Evolutionary conservation across 108 stramenopile species (phyloP), one percentile per base, ranked within the genome.

Genomic region (Nitzschia putrida): DNA sequence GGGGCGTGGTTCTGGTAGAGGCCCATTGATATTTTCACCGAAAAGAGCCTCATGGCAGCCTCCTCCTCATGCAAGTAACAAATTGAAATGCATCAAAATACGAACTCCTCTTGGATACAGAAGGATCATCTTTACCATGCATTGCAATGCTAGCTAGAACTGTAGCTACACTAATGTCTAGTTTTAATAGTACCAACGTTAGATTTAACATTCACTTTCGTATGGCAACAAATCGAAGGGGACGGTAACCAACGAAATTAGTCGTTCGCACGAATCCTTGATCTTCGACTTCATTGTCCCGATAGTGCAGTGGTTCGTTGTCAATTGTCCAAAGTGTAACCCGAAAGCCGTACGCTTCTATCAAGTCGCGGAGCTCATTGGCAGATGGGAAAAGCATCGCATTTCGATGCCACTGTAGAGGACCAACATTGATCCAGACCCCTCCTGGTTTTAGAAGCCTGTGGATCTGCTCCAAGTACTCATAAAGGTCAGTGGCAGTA

Each of bases 361-460:
- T 77, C 13, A 94, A 54, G 38, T 79, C 59, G 54, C 64, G 59
- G n/a, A 94, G 64, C 66, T 94, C 93, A 68, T 89, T 72, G 8
- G 76, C 80, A 14, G 87, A 71, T 24, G 89, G 86, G 58, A 77
- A 81, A 7, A 91, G 41, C 55, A 79, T 52, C 16, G 89, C 80
- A 67, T 91, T 89, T 20, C 37, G 71, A 68, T 92, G 90, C 93
- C 93, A 94, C 64, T 92, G 93, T 8, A 94, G 73, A 11, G 93
- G 93, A 16, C 93, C 93, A 0, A 90, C 73, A 63, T 94, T 94
- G 55, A 94, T 82, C 93, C 93, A 94, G 1, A 83, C 45, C 9
- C 90, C 93, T 37, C 53, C 53, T 14, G 50, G 29, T 56, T 10
- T 47, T 45, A 90, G 69, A 43, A 84, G n/a, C 40, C 77, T 61